Evolutionary conservation across 345 rosid genomes (phyloP).

Genomic region (Anastatica hierochuntica): DNA sequence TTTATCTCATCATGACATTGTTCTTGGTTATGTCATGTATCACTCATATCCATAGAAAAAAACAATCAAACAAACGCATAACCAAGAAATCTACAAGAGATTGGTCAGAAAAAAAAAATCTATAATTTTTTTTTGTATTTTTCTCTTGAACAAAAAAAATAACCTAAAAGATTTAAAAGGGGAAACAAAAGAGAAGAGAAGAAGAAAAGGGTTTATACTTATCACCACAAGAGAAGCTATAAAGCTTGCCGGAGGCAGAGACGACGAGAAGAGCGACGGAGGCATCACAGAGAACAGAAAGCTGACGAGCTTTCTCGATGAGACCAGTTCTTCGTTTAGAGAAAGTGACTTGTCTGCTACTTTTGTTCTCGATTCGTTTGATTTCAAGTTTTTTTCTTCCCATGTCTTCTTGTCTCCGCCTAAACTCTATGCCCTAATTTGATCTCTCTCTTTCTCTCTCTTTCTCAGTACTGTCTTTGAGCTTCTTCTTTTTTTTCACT

Average conservation of each 20-base stretch:
- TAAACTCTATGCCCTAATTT: constrained; percentile 21
- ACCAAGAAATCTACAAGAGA: neutral
- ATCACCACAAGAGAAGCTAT: constrained; percentile 27
- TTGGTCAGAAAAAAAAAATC: constrained; percentile 4
- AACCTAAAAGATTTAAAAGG: neutral
- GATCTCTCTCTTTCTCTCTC: too few species aligned
- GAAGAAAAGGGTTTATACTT: constrained; percentile 14
- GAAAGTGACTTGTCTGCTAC: constrained; percentile 67
- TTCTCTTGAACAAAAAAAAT: neutral
- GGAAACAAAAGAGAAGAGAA: neutral
- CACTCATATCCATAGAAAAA: neutral
- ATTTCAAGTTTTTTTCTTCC: constrained; percentile 55
- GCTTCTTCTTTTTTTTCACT: too few species aligned
- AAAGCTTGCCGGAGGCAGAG: constrained; percentile 24
- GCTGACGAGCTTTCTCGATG: constrained; percentile 21
- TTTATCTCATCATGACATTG: constrained; percentile 13
- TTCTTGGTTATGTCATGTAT: constrained; percentile 1
- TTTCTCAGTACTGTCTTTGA: too few species aligned
- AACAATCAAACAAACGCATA: constrained; percentile 1
- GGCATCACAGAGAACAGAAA: constrained; percentile 67
- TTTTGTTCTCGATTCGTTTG: constrained; percentile 61
- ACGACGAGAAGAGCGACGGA: constrained; percentile 27
- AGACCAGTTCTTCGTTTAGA: constrained; percentile 47
- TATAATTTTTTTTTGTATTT: neutral
- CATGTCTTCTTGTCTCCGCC: constrained; percentile 25